Evolutionary conservation across 2,329 filamentous ascomycete genomes (phyloP).

Genomic region (Botrytis pseudocinerea): DNA sequence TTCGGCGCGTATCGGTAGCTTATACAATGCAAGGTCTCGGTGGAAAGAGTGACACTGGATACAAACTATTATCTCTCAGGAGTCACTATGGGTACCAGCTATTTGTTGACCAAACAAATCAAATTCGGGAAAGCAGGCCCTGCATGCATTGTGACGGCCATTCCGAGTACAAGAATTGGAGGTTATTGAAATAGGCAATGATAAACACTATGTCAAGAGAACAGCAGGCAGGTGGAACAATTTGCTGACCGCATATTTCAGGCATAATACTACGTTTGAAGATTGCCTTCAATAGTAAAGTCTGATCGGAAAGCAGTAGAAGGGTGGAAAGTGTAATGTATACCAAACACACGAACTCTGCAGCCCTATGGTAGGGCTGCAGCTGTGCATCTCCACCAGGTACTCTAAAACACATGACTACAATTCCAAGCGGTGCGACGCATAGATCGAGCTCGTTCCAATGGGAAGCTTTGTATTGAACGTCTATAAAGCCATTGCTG

Average conservation of each 20-base stretch:
- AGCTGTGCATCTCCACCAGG: not conserved
- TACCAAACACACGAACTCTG: not conserved
- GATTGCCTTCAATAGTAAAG: not conserved
- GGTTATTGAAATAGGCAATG: not conserved
- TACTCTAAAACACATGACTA: not conserved
- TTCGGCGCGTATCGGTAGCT: not conserved
- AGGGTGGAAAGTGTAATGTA: not conserved
- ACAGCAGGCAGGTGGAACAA: not conserved
- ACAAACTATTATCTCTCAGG: not conserved
- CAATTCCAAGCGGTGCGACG: conserved; percentile 1
- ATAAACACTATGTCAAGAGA: not conserved
- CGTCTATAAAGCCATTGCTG: not conserved
- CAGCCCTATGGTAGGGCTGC: conserved; percentile 23
- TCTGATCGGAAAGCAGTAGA: not conserved
- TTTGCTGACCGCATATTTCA: conserved; percentile 1
- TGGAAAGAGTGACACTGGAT: not conserved
- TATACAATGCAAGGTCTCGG: not conserved
- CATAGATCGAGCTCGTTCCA: not conserved
- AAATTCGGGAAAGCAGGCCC: not conserved
- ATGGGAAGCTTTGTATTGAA: not conserved
- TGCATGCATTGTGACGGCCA: not conserved
- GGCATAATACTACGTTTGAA: not conserved
- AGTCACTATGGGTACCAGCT: not conserved
- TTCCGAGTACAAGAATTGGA: not conserved
- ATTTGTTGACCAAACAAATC: not conserved